These are phyloP conservation scores for Vigna reflexopilosa DNA, from an alignment of 306 rosid genomes.

Conservation along the genomic window DNA sequence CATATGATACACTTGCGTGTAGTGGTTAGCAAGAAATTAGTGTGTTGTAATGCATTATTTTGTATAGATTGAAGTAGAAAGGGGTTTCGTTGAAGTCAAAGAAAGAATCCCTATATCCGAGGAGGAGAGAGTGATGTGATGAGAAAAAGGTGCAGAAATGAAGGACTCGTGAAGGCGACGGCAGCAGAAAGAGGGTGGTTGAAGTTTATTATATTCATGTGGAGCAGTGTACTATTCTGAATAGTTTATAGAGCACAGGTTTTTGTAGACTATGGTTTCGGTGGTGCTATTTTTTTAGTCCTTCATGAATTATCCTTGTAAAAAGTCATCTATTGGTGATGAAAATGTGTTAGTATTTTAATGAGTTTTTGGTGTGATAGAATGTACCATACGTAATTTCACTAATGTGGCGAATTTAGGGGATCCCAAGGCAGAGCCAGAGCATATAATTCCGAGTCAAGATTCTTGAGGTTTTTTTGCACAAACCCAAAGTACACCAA, in stretches of 20 bases:
- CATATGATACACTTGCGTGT: constrained; percentile 64
- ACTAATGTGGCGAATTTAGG: background rate
- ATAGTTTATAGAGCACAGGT: background rate
- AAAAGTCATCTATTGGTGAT: background rate
- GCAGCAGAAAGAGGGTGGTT: constrained; percentile 52
- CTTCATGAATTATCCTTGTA: background rate
- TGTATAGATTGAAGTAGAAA: background rate
- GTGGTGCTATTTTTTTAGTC: background rate
- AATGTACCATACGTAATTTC: background rate
- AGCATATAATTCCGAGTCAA: constrained; percentile 36
- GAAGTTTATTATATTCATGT: constrained; percentile 63
- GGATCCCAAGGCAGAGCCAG: constrained; percentile 43
- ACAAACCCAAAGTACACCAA: constrained; percentile 3
- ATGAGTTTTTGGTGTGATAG: background rate
- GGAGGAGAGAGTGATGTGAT: constrained; percentile 39
- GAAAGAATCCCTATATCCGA: constrained; percentile 57
- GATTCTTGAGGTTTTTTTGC: constrained; percentile 14
- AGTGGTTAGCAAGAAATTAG: constrained; percentile 25
- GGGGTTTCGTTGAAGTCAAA: constrained; percentile 60
- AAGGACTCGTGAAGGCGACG: constrained; percentile 99
- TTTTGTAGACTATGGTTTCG: constrained; percentile 3
- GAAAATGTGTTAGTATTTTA: background rate
- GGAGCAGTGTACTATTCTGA: background rate
- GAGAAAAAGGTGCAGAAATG: constrained; percentile 46
- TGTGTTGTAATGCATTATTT: background rate